Evolutionary conservation across 305 asterid species (phyloP).

Genomic region (Fraxinus angustifolia): DNA sequence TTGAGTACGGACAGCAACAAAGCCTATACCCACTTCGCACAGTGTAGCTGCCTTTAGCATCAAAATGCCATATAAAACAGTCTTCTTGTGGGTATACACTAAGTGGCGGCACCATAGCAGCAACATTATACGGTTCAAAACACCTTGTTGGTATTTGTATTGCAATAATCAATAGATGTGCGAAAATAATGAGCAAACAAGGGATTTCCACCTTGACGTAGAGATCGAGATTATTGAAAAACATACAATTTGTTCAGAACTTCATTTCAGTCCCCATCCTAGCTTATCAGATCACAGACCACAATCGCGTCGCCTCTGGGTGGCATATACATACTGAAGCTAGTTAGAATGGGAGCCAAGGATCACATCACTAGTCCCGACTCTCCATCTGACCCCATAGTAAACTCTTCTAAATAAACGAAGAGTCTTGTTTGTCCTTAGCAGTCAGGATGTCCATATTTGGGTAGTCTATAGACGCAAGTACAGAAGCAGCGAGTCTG

Average conservation of each 20-base stretch:
- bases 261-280: background rate
- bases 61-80: background rate
- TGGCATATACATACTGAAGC: background rate
- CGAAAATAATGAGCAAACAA: too few relatives aligned
- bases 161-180: too few relatives aligned
- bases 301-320: background rate
- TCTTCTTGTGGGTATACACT: background rate
- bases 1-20: background rate
- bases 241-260: background rate
- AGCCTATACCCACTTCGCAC: background rate
- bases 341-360: background rate
- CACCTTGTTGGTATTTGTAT: too few relatives aligned
- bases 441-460: background rate
- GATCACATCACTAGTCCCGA: background rate
- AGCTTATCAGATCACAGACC: background rate
- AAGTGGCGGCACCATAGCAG: background rate
- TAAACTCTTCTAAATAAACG: background rate
- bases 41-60: background rate
- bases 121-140: too few relatives aligned
- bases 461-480: background rate
- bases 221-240: too few relatives aligned
- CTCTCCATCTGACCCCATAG: background rate
- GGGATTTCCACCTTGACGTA: too few relatives aligned
- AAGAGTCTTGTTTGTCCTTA: background rate
- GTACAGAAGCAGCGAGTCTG: background rate